Evolutionary conservation across 257 asterid species (phyloP).

Genomic region (Jacaranda mimosifolia): DNA sequence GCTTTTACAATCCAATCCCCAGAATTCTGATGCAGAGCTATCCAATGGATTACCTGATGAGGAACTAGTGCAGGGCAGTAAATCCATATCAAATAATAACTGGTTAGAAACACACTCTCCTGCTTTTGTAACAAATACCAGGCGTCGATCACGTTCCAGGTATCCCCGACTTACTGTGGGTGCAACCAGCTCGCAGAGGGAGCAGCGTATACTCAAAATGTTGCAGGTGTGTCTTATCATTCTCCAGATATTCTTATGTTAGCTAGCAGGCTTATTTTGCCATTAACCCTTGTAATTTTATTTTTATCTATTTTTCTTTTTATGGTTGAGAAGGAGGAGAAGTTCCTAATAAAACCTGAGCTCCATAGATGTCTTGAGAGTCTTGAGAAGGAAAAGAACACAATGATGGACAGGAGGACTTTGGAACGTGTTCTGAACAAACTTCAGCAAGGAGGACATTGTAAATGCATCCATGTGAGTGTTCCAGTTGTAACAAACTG

Average conservation of each 20-base stretch:
- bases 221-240: conserved; percentile 71
- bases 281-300: conserved; percentile 33
- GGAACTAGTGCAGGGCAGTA: conserved; percentile 48
- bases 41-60: conserved; percentile 43
- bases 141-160: conserved; percentile 55
- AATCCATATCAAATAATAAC: conserved; percentile 39
- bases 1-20: conserved; percentile 48
- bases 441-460: conserved; percentile 85
- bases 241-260: conserved; percentile 35
- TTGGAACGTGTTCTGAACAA: conserved; percentile 74
- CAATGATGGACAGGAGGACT: conserved; percentile 81
- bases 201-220: conserved; percentile 80
- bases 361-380: conserved; percentile 79
- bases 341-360: conserved; percentile 81
- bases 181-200: conserved; percentile 71
- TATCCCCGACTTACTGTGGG: conserved; percentile 65
- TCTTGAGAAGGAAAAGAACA: conserved; percentile 70
- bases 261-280: conserved; percentile 36
- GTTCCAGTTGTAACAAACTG: conserved; percentile 86
- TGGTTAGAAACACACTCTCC: conserved; percentile 42
- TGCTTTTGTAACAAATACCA: conserved; percentile 53
- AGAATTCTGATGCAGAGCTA: conserved; percentile 47
- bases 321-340: conserved; percentile 76
- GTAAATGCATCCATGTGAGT: conserved; percentile 72
- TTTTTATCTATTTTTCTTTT: too few relatives aligned